A percentile compares a stretch with the other conserved stretches of the same genome.
phyloP scores from a whole-genome alignment of 2,329 filamentous ascomycete genomes.

The Tolypocladium pustulatum region DNA sequence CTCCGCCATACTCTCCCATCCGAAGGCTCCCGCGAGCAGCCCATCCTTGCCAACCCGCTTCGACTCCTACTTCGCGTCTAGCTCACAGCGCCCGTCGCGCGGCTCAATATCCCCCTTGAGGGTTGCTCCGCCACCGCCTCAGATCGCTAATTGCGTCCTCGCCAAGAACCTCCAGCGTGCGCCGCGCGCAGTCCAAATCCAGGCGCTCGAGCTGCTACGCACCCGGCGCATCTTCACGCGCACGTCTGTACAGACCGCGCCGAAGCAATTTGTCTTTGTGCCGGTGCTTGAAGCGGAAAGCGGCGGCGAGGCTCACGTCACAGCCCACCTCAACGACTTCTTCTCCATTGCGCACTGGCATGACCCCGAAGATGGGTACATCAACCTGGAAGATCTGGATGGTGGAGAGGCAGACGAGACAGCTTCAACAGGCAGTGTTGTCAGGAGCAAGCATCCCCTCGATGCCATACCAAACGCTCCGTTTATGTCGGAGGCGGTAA shows the following conservation, averaged over 20 bases:
- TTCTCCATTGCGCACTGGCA: conserved; percentile 87
- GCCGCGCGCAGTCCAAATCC: conserved; percentile 69
- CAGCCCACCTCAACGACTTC: conserved; percentile 61
- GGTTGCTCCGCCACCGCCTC: conserved; percentile 14
- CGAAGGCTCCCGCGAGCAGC: conserved; percentile 11
- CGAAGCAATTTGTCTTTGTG: conserved; percentile 70
- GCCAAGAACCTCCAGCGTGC: conserved; percentile 70
- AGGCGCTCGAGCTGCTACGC: conserved; percentile 67
- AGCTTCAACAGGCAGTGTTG: conserved; percentile 33
- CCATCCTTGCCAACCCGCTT: conserved; percentile 14
- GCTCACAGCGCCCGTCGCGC: conserved; percentile 9
- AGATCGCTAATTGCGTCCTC: conserved; percentile 74
- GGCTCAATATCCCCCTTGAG: conserved; percentile 18
- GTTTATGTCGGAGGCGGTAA: conserved; percentile 33
- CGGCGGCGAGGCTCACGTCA: conserved; percentile 38
- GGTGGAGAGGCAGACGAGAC: conserved; percentile 18
- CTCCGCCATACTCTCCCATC: conserved; percentile 49
- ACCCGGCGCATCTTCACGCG: conserved; percentile 68
- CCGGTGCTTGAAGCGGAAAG: conserved; percentile 50
- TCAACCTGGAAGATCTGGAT: conserved; percentile 58
- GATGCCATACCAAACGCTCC: conserved; percentile 13
- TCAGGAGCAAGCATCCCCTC: conserved; percentile 21
- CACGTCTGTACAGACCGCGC: conserved; percentile 62
- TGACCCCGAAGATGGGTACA: conserved; percentile 58
- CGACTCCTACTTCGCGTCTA: conserved; percentile 20